phyloP scores from a whole-genome alignment of 331 rosid genomes.

The Quercus lobata region DNA sequence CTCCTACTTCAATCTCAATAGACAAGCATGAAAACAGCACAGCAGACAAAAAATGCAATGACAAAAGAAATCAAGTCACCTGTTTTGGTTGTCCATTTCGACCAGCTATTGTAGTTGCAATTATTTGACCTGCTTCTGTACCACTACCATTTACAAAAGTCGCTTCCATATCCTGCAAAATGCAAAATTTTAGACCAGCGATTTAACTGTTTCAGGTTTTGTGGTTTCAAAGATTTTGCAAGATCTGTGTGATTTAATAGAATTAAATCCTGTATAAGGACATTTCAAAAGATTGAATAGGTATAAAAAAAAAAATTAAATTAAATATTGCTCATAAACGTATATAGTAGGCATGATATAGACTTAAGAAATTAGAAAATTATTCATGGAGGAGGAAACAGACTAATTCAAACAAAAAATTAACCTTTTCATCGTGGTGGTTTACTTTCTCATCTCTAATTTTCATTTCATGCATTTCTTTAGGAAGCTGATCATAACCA shows the following conservation, averaged over 20 bases:
- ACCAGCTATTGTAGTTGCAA: slow-evolving; percentile 73
- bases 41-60: background rate
- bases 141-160: slow-evolving; percentile 62
- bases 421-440: slow-evolving; percentile 60
- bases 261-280: background rate
- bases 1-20: background rate
- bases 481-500: slow-evolving; percentile 62
- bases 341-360: background rate
- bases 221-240: background rate
- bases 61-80: slow-evolving; percentile 34
- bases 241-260: background rate
- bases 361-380: background rate
- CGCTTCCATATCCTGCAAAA: slow-evolving; percentile 61
- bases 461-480: slow-evolving; percentile 67
- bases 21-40: background rate
- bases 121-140: slow-evolving; percentile 82
- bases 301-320: background rate
- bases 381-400: background rate
- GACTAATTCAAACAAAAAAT: background rate
- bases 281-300: background rate
- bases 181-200: slow-evolving; percentile 6
- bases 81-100: slow-evolving; percentile 77
- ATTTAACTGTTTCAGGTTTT: background rate
- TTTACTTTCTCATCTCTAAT: slow-evolving; percentile 61
- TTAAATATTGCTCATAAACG: background rate